These are phyloP conservation scores for Elsinoe perseae DNA, from an alignment of 2,329 filamentous ascomycete genomes.

Conservation along the genomic window DNA sequence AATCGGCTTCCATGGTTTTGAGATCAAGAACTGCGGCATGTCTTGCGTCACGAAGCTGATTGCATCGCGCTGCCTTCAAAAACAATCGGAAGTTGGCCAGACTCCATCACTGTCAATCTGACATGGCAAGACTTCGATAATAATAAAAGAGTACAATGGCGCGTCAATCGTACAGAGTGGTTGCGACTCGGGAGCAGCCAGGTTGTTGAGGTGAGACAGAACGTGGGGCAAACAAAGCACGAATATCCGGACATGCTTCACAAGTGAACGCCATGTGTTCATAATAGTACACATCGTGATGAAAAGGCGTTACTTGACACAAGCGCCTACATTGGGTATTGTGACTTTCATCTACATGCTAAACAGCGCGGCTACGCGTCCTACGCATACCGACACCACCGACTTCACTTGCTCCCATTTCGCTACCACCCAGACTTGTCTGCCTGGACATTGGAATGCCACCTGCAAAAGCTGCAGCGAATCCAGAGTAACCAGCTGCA, in stretches of 20 bases:
- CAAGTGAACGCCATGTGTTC: not conserved
- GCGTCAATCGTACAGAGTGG: not conserved
- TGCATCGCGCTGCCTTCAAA: not conserved
- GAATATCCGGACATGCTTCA: not conserved
- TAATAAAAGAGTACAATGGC: not conserved
- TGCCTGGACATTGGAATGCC: conserved; percentile 25
- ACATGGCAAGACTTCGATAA: not conserved
- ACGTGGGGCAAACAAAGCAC: conserved; percentile 2
- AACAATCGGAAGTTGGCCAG: not conserved
- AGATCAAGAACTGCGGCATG: not conserved
- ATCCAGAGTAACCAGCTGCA: conserved; percentile 19
- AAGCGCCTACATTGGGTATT: not conserved
- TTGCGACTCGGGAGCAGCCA: not conserved
- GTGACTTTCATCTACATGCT: not conserved
- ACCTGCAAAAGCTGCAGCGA: conserved; percentile 24
- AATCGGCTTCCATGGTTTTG: conserved; percentile 43
- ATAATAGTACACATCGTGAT: not conserved
- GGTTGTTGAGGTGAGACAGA: conserved; percentile 12
- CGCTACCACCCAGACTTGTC: conserved; percentile 23
- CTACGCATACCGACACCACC: conserved; percentile 20
- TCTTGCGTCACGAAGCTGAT: not conserved
- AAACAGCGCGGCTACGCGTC: conserved; percentile 14
- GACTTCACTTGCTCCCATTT: conserved; percentile 19
- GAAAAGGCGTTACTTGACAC: too few relatives aligned
- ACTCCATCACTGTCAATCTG: not conserved